Evolutionary conservation across 805 yeast species (phyloP).

Genomic region (Kodamaea leandrae): DNA sequence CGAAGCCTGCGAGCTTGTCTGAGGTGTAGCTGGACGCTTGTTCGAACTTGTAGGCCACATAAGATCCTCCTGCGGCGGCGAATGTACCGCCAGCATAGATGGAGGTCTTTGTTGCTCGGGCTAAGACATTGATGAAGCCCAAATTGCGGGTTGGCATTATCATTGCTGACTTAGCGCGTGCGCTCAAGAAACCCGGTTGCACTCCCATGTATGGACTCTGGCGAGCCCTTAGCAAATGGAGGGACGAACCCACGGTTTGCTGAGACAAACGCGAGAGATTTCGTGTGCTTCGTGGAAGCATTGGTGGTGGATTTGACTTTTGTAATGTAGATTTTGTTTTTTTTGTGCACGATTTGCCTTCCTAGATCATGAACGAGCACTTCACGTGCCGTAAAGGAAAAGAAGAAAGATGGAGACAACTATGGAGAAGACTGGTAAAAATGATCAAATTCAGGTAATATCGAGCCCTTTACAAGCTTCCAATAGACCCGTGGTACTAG

Average conservation of each 20-base stretch:
- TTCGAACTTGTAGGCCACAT: conserved; percentile 86
- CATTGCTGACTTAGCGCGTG: background rate
- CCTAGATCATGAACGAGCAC: background rate
- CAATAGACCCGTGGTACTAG: no score
- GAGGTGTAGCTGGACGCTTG: conserved; percentile 74
- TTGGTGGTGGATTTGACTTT: background rate
- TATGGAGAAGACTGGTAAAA: background rate
- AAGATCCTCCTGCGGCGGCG: conserved; percentile 94
- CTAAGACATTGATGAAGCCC: conserved; percentile 47
- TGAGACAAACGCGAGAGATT: background rate
- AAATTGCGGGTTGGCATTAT: conserved; percentile 23
- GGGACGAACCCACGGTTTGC: background rate
- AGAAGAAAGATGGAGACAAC: background rate
- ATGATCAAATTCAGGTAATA: no score
- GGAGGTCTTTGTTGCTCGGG: conserved; percentile 60
- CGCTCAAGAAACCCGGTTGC: background rate
- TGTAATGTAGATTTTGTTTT: background rate
- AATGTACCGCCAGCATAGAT: conserved; percentile 85
- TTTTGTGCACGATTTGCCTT: conserved; percentile 1
- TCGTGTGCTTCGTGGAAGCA: conserved; percentile 2
- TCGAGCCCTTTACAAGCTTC: no score
- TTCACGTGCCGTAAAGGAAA: background rate
- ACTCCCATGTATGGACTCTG: background rate
- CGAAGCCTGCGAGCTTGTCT: conserved; percentile 60
- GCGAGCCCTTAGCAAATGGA: background rate